Evolutionary conservation across 371 early-diverging fungal species (phyloP).

Genomic region (Rhizopus delemar): DNA sequence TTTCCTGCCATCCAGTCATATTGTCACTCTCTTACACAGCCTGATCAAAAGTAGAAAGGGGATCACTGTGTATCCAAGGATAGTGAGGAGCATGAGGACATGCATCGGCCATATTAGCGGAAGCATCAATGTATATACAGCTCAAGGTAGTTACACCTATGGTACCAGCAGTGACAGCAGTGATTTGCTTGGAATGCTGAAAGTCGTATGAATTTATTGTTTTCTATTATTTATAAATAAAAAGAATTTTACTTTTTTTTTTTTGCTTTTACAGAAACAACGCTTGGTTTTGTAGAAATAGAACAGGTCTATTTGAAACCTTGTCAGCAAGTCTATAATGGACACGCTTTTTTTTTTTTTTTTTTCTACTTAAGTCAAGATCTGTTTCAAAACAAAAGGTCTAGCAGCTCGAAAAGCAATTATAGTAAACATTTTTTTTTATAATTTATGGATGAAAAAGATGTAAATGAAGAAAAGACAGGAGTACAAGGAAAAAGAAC

Average conservation of each 20-base stretch:
- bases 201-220: background rate
- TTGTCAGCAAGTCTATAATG: too few species aligned
- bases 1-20: background rate
- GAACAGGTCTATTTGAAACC: constrained; percentile 50
- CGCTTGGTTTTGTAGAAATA: constrained; percentile 46
- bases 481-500: too few species aligned
- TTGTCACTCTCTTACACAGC: constrained; percentile 69
- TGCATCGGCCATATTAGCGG: constrained; percentile 81
- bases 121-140: constrained; percentile 55
- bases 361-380: too few species aligned
- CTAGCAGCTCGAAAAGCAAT: too few species aligned
- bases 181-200: constrained; percentile 48
- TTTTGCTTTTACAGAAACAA: constrained; percentile 10
- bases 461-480: too few species aligned
- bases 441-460: too few species aligned
- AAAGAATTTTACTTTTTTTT: background rate
- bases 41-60: constrained; percentile 89
- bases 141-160: constrained; percentile 59
- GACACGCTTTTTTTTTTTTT: background rate
- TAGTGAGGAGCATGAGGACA: constrained; percentile 89
- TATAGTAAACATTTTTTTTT: too few species aligned
- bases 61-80: constrained; percentile 86
- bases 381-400: too few species aligned
- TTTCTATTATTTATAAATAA: background rate
- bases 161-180: constrained; percentile 58